Evolutionary conservation across 2,329 filamentous ascomycete genomes (phyloP), one percentile per base, ranked within the genome.

Genomic region (Madurella fahalii): DNA sequence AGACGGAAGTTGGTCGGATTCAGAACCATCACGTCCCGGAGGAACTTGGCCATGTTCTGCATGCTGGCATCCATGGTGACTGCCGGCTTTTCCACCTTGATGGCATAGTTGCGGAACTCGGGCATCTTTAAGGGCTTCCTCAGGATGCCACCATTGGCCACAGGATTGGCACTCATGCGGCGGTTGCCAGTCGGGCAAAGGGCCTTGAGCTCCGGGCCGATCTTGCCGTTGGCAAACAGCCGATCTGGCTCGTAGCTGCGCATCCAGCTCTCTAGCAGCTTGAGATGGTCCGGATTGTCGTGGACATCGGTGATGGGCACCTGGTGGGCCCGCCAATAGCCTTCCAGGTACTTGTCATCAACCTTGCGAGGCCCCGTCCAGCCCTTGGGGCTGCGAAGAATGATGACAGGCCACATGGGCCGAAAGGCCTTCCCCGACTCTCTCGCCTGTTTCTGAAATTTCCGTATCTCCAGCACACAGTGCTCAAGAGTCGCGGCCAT

Each of bases 251-350:
- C 80, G 68, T 92, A 92, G 63, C 81, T 80, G 61, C 80, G 83
- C 86, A 92, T 89, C 88, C 88, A 92, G 31, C 81, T 71, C 69
- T 92, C 87, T 7, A 92, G 78, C 1, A 83, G 59, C 71, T 86
- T 82, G 53, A 91, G 74, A 56, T 89, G 84, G 13, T 79, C 74
- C 0, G 80, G 76, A 65, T 89, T 89, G 20, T 78, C 80, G 37
- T 78, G 76, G 1, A 87, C 85, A 59, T 88, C 85, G 4, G 87
- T 79, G 56, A 92, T 84, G 42, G 88, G 88, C 7, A 92, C 84
- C 69, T 92, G 88, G 66, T 92, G 88, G 16, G 87, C 77, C 42
- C 87, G 81, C 87, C 87, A 92, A 75, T 83, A 91, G n/a, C 88
- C 88, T 63, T 83, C 83, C 8, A 90, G 78, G 61, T 81, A 85